Base-by-base conservation (phyloP, 192 early-diverging fungal genomes). In the Coemansia biformis region DNA sequence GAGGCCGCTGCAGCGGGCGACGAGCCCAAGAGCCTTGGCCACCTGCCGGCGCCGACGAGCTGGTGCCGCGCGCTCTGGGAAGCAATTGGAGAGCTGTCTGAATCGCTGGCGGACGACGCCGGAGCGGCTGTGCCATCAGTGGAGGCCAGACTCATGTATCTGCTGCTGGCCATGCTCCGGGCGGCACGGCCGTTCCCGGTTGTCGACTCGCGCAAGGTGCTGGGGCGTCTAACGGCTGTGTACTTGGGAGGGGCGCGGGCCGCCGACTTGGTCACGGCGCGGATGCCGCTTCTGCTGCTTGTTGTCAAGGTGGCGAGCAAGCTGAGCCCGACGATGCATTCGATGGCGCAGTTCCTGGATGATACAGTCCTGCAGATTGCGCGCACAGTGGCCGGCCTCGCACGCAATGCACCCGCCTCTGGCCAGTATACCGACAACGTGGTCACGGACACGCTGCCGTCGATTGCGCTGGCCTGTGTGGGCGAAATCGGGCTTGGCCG, bases 41-140 rank as follows among this genome's bases (percentile, higher is more conserved):
- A 57, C 10, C 43, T 67, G 32, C 57, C 64, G 10, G 64, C 64
- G 13, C 52, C 34, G 16, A 55, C 64, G 5, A 67, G 64, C 47
- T 67, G 64, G 64, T 59, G 57, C 34, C 64, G 64, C 16, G 64
- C 57, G 7, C 46, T 67, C 10, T 67, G 64, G 64, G 64, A 67
- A 33, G 44, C 29, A 15, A 42, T 59, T 9, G 14, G 43, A 13
- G 57, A 59, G 46, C 43, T 67, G 29, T 17, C 64, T 9, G 48
- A 46, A 41, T 54, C 57, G 18, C 13, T 54, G 46, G 24, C 13
- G 4, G 36, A 33, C 24, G 34, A 18, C 9, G 41, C 26, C 12
- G 40, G 46, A 2, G n/a, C 23, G 5, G 21, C 47, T 7, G 38
- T 42, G n/a, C 16, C 43, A 3, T n/a, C 46, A 2, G 63, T 59